phyloP scores from a whole-genome alignment of 768 basidiomycete species.

The Panaeolus papilionaceus region DNA sequence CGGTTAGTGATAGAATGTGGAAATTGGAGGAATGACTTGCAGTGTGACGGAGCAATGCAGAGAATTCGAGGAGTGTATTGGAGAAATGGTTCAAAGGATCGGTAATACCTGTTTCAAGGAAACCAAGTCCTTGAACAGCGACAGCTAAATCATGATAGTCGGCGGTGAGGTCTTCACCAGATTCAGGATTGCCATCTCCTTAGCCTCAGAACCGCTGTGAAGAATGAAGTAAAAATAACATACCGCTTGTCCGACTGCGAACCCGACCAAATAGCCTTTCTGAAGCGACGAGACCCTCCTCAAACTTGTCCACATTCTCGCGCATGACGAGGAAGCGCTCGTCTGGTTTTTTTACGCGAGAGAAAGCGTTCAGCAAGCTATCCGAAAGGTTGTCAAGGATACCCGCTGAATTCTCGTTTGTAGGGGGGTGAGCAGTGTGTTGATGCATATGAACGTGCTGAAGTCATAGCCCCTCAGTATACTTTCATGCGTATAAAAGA shows the following conservation, averaged over 20 bases:
- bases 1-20: conserved; percentile 14
- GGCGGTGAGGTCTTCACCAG: conserved; percentile 90
- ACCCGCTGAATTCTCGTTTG: conserved; percentile 77
- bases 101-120: conserved; percentile 97
- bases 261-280: conserved; percentile 85
- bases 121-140: conserved; percentile 95
- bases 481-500: neutral
- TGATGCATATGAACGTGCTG: conserved; percentile 98
- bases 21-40: conserved; percentile 46
- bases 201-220: conserved; percentile 74
- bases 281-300: conserved; percentile 85
- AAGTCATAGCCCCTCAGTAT: neutral
- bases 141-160: conserved; percentile 98
- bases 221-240: conserved; percentile 44
- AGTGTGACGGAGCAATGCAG: conserved; percentile 83
- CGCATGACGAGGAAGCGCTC: conserved; percentile 94
- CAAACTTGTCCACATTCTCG: conserved; percentile 93
- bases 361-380: conserved; percentile 94
- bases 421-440: conserved; percentile 90
- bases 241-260: conserved; percentile 86
- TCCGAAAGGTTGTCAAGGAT: conserved; percentile 96
- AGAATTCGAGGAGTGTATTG: conserved; percentile 94
- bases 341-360: conserved; percentile 95
- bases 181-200: conserved; percentile 83
- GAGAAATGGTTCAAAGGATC: conserved; percentile 98